Conservation (phyloP, 75 land plant genomes). For the Ceratopteris richardii region DNA sequence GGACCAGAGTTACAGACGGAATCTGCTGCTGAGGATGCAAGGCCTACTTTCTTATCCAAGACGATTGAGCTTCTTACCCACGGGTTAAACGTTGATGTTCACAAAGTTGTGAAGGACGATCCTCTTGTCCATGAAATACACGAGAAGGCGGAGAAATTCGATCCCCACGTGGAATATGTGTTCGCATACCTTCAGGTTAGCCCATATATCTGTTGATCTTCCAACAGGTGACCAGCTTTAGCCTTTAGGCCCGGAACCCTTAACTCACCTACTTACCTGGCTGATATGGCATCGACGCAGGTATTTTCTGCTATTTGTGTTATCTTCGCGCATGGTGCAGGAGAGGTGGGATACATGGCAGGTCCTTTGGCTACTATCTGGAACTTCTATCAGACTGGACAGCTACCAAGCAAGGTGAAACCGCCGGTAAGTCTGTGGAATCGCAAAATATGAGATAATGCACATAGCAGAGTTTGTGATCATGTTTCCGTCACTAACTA, state of each 20-base stretch:
- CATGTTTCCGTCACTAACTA: too few relatives aligned
- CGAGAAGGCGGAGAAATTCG: constrained; percentile 15
- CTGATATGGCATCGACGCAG: constrained; percentile 2
- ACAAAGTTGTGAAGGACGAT: constrained; percentile 15
- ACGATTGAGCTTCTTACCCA: constrained; percentile 8
- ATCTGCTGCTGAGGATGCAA: not conserved
- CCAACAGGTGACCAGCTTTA: too few relatives aligned
- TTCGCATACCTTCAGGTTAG: constrained; percentile 14
- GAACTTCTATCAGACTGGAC: constrained; percentile 11
- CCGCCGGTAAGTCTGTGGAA: not conserved
- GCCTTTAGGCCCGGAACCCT: too few relatives aligned
- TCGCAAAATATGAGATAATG: too few relatives aligned
- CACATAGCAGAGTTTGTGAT: too few relatives aligned
- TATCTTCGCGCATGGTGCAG: constrained; percentile 20
- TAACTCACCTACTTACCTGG: too few relatives aligned
- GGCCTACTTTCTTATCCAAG: not conserved
- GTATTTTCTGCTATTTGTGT: constrained; percentile 21
- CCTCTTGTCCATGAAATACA: constrained; percentile 5
- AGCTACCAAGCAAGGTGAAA: not conserved
- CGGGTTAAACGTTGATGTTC: constrained; percentile 15
- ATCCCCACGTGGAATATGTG: constrained; percentile 17
- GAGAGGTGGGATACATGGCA: constrained; percentile 24
- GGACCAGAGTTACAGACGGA: too few relatives aligned
- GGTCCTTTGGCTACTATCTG: constrained; percentile 20
- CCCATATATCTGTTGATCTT: too few relatives aligned